Conservation (phyloP, 805 yeast species). For the baker's yeast (Saccharomyces cerevisiae) region DNA sequence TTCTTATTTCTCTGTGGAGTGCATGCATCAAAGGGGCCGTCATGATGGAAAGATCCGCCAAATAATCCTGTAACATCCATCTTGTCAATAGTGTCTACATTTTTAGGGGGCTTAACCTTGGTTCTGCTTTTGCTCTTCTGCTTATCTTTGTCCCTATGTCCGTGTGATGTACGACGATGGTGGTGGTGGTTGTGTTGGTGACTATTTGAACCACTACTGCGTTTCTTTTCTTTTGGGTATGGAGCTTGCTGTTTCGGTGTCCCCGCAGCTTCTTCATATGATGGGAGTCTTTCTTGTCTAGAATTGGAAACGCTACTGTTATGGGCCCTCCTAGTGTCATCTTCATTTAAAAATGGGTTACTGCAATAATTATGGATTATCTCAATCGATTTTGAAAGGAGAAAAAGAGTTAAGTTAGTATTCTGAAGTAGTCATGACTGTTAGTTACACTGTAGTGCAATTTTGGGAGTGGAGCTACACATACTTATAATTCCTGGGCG, state of each 20-base stretch:
- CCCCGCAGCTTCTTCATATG: slow-evolving; percentile 34
- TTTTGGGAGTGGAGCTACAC: neutral
- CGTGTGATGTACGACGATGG: slow-evolving; percentile 8
- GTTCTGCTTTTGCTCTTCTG: slow-evolving; percentile 34
- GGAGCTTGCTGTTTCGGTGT: slow-evolving; percentile 2
- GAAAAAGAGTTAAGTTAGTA: neutral
- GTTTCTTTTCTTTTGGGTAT: slow-evolving; percentile 11
- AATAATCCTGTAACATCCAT: slow-evolving; percentile 92
- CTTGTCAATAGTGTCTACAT: slow-evolving; percentile 89
- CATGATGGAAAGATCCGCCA: slow-evolving; percentile 95
- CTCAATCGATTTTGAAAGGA: neutral
- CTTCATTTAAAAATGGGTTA: neutral
- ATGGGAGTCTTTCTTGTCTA: slow-evolving; percentile 9
- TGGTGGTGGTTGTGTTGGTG: slow-evolving; percentile 2
- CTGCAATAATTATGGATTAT: neutral
- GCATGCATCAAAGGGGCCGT: slow-evolving; percentile 98
- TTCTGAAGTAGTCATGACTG: neutral
- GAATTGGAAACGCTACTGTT: neutral
- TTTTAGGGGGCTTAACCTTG: slow-evolving; percentile 44
- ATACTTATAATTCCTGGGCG: neutral
- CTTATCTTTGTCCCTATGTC: slow-evolving; percentile 9
- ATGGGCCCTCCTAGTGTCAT: neutral
- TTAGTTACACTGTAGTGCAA: neutral
- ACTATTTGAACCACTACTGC: neutral
- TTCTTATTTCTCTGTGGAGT: slow-evolving; percentile 89